A percentile compares a stretch with the other conserved stretches of the same genome.
These are phyloP conservation scores for Penicillium sp. DNA, from an alignment of 2,329 filamentous ascomycete genomes.

Conservation along the genomic window DNA sequence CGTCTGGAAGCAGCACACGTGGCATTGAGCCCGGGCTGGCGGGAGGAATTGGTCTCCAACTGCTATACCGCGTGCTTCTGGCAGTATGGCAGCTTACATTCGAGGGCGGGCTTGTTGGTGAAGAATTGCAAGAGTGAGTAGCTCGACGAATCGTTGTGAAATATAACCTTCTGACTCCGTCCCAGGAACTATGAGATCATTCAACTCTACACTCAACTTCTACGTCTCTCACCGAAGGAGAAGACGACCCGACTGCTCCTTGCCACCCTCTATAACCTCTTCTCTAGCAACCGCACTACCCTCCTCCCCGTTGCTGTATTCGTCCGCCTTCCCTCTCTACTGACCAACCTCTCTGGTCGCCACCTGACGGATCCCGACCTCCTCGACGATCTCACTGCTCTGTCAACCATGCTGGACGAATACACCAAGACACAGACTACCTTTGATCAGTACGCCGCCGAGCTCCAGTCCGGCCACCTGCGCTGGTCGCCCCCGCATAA, in stretches of 20 bases:
- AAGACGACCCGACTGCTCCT: constrained; percentile 93
- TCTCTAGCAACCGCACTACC: constrained; percentile 70
- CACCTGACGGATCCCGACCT: constrained; percentile 56
- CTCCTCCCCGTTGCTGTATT: constrained; percentile 84
- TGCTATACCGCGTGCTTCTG: constrained; percentile 90
- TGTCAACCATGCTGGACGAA: constrained; percentile 76
- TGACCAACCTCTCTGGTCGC: constrained; percentile 60
- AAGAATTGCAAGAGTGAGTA: constrained; percentile 69
- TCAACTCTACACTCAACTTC: constrained; percentile 86
- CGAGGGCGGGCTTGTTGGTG: constrained; percentile 71
- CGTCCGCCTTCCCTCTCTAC: constrained; percentile 72
- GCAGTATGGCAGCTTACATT: constrained; percentile 98
- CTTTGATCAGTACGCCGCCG: constrained; percentile 73
- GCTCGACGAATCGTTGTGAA: not conserved
- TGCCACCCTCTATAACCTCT: constrained; percentile 85
- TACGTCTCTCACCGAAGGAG: constrained; percentile 93
- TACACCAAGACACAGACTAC: constrained; percentile 74
- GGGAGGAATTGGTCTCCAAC: constrained; percentile 86
- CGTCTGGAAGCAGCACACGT: constrained; percentile 63
- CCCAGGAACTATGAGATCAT: constrained; percentile 88
- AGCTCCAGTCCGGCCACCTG: constrained; percentile 83
- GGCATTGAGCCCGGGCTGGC: constrained; percentile 66
- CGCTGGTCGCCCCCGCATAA: constrained; percentile 92
- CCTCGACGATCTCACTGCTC: constrained; percentile 52
- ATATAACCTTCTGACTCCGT: not conserved